A percentile compares a stretch with the other conserved stretches of the same genome.
Evolutionary conservation across 495 filamentous ascomycete genomes (phyloP).

Genomic region (Penicillium mononematosum): DNA sequence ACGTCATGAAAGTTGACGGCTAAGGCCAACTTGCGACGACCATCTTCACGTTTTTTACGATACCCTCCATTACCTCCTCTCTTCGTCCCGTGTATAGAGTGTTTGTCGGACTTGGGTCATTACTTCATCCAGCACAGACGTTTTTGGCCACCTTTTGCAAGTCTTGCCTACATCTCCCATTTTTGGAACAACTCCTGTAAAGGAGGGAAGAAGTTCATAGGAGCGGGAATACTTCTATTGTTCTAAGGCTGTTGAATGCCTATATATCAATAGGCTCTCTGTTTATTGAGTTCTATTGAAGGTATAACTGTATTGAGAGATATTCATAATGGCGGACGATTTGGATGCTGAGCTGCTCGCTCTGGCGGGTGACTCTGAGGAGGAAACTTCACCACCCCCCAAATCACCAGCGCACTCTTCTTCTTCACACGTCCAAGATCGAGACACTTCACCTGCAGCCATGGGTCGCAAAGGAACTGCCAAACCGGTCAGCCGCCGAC

Average conservation of each 20-base stretch:
- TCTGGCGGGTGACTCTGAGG: constrained; percentile 70
- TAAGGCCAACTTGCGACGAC: constrained; percentile 29
- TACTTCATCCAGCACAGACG: not conserved
- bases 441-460: constrained; percentile 29
- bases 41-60: constrained; percentile 9
- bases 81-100: constrained; percentile 15
- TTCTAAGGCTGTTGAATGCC: not conserved
- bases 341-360: constrained; percentile 87
- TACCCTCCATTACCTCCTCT: not conserved
- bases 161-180: not conserved
- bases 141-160: constrained; percentile 2
- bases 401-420: constrained; percentile 39
- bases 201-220: not conserved
- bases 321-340: constrained; percentile 58
- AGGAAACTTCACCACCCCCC: constrained; percentile 47
- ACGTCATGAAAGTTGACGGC: constrained; percentile 31
- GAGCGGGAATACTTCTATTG: not conserved
- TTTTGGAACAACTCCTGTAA: constrained; percentile 12
- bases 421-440: constrained; percentile 37
- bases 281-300: not conserved
- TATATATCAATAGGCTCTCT: not conserved
- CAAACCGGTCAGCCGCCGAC: constrained; percentile 42
- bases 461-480: constrained; percentile 50
- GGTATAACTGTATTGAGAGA: constrained; percentile 4
- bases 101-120: not conserved